These are phyloP conservation scores for Agrocybe praecox DNA, from an alignment of 768 basidiomycete species.

Conservation along the genomic window DNA sequence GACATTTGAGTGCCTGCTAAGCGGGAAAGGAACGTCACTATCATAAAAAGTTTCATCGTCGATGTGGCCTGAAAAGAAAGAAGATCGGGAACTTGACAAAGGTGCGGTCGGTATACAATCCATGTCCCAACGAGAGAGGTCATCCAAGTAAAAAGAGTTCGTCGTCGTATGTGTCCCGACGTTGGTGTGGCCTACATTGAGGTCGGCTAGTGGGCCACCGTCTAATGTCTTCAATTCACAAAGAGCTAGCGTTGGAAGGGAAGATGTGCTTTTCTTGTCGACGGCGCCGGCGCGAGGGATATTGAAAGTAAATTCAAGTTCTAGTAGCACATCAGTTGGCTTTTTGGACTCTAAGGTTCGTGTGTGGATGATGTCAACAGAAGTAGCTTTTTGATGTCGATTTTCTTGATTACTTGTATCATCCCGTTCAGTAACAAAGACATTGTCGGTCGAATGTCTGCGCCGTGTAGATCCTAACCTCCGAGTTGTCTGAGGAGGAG, in stretches of 20 bases:
- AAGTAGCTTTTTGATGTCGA: conserved; percentile 15
- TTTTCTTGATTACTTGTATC: conserved; percentile 10
- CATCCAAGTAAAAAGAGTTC: conserved; percentile 23
- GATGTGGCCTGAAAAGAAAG: conserved; percentile 21
- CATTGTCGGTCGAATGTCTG: conserved; percentile 14
- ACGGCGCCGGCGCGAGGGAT: conserved; percentile 16
- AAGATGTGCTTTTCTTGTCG: conserved; percentile 8
- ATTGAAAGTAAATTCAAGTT: conserved; percentile 6
- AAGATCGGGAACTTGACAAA: not conserved
- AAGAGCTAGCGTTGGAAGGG: conserved; percentile 2
- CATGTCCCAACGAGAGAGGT: conserved; percentile 27
- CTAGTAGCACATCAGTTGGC: conserved; percentile 7
- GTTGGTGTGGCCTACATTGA: conserved; percentile 23
- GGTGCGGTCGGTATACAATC: conserved; percentile 17
- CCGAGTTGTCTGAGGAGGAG: conserved; percentile 8
- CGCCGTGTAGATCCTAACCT: conserved; percentile 12
- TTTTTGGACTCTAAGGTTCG: conserved; percentile 10
- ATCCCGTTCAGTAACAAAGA: conserved; percentile 11
- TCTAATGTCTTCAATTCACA: conserved; percentile 1
- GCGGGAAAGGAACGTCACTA: conserved; percentile 22
- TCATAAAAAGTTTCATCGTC: conserved; percentile 22
- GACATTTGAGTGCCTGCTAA: conserved; percentile 18
- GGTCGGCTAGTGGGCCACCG: conserved; percentile 3
- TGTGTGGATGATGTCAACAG: conserved; percentile 15
- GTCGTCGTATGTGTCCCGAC: conserved; percentile 18